phyloP scores from a whole-genome alignment of 2,329 filamentous ascomycete species.

The Nigrospora sphaerica region DNA sequence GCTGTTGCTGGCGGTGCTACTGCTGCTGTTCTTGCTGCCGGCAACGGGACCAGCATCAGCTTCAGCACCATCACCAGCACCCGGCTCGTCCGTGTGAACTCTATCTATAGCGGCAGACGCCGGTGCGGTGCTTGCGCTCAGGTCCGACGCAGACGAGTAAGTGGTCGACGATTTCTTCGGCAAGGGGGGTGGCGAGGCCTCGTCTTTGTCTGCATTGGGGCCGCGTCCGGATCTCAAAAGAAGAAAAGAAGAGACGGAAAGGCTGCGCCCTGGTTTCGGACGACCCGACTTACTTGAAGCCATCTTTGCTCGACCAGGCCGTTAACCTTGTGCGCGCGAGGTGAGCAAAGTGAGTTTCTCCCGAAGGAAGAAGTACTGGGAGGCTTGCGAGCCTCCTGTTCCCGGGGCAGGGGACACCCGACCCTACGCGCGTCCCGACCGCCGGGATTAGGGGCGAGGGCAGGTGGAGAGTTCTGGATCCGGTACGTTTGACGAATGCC shows the following conservation, averaged over 20 bases:
- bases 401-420: too few relatives aligned
- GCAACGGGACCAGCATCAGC: too few relatives aligned
- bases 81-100: not conserved
- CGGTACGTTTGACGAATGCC: conserved; percentile 1
- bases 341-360: too few relatives aligned
- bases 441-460: not conserved
- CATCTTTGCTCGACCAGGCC: conserved; percentile 5
- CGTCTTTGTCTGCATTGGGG: not conserved
- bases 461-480: conserved; percentile 1
- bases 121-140: not conserved
- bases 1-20: too few relatives aligned
- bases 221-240: not conserved
- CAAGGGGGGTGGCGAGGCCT: not conserved
- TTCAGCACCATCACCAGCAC: not conserved
- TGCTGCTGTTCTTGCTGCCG: too few relatives aligned
- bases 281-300: conserved; percentile 9
- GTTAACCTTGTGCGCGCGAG: not conserved
- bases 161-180: not conserved
- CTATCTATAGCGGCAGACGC: conserved; percentile 1
- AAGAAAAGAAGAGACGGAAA: conserved; percentile 5
- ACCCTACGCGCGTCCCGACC: conserved; percentile 1
- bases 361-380: too few relatives aligned
- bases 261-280: conserved; percentile 4
- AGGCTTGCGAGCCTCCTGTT: too few relatives aligned
- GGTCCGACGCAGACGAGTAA: not conserved